Conservation (phyloP, 805 yeast species). For the Candida yuanshanica region DNA sequence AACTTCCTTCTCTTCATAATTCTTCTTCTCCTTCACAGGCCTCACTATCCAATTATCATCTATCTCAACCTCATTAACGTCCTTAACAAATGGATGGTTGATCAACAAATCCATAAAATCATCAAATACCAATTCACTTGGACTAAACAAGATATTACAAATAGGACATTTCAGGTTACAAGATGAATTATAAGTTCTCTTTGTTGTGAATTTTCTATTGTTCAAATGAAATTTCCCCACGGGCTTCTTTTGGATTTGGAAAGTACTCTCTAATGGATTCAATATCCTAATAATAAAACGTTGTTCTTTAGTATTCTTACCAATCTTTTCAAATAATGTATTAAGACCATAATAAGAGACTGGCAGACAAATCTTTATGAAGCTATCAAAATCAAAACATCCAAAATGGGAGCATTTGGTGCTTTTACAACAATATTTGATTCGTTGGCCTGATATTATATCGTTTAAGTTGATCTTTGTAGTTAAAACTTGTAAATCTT, state of each 20-base stretch:
- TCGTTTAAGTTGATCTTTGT: slow-evolving; percentile 1
- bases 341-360: neutral
- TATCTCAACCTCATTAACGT: slow-evolving; percentile 1
- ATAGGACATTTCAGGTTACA: slow-evolving; percentile 2
- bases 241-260: neutral
- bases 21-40: neutral
- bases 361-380: neutral
- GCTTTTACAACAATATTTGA: slow-evolving; percentile 1
- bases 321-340: neutral
- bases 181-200: neutral
- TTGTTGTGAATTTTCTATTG: slow-evolving; percentile 1
- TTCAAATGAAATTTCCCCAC: neutral
- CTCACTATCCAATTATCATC: slow-evolving; percentile 1
- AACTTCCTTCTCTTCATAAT: neutral
- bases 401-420: neutral
- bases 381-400: slow-evolving; percentile 6
- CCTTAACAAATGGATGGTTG: slow-evolving; percentile 3
- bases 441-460: slow-evolving; percentile 2
- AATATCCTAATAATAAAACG: neutral
- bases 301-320: neutral
- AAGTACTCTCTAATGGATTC: neutral
- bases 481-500: neutral
- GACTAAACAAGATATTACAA: slow-evolving; percentile 1
- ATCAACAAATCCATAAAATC: slow-evolving; percentile 5
- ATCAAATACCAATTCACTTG: slow-evolving; percentile 4